These are phyloP conservation scores for Metroxylon sagu DNA, from an alignment of 176 grass and related monocot genomes.

Conservation along the genomic window DNA sequence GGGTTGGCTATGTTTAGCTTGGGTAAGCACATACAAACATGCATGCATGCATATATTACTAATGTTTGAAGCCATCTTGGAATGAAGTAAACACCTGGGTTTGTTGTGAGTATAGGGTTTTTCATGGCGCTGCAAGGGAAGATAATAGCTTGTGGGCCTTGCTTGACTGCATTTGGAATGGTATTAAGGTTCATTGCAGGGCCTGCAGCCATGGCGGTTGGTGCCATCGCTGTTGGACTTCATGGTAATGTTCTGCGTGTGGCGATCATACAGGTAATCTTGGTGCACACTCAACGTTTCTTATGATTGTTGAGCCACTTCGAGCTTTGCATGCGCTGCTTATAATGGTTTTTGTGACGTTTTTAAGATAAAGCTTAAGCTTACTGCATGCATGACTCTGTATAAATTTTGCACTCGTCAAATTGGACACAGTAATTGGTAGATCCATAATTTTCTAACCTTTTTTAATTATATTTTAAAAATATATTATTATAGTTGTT, in stretches of 20 bases:
- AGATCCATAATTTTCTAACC: too few relatives aligned
- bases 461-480: too few relatives aligned
- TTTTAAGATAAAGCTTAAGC: too few relatives aligned
- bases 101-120: conserved; percentile 31
- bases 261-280: conserved; percentile 53
- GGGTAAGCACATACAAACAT: conserved; percentile 22
- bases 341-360: too few relatives aligned
- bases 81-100: too few relatives aligned
- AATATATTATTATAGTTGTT: too few relatives aligned
- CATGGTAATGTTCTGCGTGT: conserved; percentile 56
- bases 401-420: too few relatives aligned
- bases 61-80: too few relatives aligned
- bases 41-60: too few relatives aligned
- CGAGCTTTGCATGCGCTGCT: too few relatives aligned
- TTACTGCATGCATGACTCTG: too few relatives aligned
- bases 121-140: conserved; percentile 92
- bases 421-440: too few relatives aligned
- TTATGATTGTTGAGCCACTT: background rate
- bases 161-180: conserved; percentile 49
- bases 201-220: conserved; percentile 34
- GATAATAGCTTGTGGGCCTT: conserved; percentile 48
- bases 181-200: conserved; percentile 54
- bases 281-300: background rate
- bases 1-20: conserved; percentile 86
- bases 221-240: conserved; percentile 41